These are phyloP conservation scores for Mycena vulgaris DNA, from an alignment of 768 basidiomycete genomes.

Conservation along the genomic window DNA sequence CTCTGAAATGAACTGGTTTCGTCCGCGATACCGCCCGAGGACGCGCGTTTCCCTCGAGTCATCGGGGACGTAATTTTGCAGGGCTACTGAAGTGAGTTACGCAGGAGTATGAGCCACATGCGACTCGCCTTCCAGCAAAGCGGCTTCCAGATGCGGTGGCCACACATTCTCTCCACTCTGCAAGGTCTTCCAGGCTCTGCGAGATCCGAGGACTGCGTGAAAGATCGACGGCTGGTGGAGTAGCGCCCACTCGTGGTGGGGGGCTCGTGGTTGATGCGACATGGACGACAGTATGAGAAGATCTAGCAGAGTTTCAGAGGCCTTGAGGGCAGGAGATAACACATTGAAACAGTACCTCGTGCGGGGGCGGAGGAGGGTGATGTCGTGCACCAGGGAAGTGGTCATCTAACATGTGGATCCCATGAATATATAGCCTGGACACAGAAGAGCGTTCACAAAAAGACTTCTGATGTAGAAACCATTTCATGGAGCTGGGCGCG, in stretches of 20 bases:
- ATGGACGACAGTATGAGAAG: too few species aligned
- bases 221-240: background rate
- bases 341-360: too few species aligned
- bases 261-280: too few species aligned
- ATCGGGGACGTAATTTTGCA: slow-evolving; percentile 60
- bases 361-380: too few species aligned
- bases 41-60: slow-evolving; percentile 63
- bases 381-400: background rate
- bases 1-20: slow-evolving; percentile 67
- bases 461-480: too few species aligned
- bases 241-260: too few species aligned
- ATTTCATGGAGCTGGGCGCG: too few species aligned
- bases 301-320: too few species aligned
- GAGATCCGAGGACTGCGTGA: background rate
- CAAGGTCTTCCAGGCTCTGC: slow-evolving; percentile 4
- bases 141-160: slow-evolving; percentile 55
- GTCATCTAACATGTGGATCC: background rate
- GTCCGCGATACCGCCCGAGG: slow-evolving; percentile 64
- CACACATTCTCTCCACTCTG: slow-evolving; percentile 5
- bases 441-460: too few species aligned
- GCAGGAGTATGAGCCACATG: background rate
- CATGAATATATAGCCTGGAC: too few species aligned
- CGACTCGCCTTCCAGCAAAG: slow-evolving; percentile 62
- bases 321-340: too few species aligned
- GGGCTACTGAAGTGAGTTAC: slow-evolving; percentile 52